A percentile compares a stretch with the other conserved stretches of the same genome.
phyloP scores from a whole-genome alignment of 805 yeast species.

The Wickerhamomyces hampshirensis region DNA sequence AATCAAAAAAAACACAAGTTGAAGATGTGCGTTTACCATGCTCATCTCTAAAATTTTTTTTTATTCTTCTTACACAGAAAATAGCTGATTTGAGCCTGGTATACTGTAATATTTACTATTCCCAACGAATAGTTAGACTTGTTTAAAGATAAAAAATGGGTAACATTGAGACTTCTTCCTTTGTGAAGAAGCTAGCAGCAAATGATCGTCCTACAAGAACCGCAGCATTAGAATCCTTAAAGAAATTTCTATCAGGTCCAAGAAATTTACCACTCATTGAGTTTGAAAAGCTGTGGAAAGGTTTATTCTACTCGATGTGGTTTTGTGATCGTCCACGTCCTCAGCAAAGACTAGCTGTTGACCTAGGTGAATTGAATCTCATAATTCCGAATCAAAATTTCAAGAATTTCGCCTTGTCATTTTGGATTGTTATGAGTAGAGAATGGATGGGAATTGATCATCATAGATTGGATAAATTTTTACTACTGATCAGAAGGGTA shows the following conservation, averaged over 20 bases:
- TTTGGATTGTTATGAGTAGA: slow-evolving; percentile 71
- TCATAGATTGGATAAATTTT: slow-evolving; percentile 80
- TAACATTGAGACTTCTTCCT: slow-evolving; percentile 38
- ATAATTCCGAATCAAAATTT: slow-evolving; percentile 39
- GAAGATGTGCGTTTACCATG: not conserved
- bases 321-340: slow-evolving; percentile 90
- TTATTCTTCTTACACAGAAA: not conserved
- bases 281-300: slow-evolving; percentile 88
- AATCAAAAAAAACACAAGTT: too few species aligned
- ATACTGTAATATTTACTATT: too few species aligned
- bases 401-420: slow-evolving; percentile 57
- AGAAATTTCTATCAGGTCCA: slow-evolving; percentile 45
- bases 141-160: too few species aligned
- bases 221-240: slow-evolving; percentile 62
- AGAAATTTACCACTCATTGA: slow-evolving; percentile 34
- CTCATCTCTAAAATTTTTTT: not conserved
- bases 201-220: slow-evolving; percentile 72
- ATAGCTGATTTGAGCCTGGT: too few species aligned
- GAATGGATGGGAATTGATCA: slow-evolving; percentile 88
- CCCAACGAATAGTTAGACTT: too few species aligned
- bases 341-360: slow-evolving; percentile 78
- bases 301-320: slow-evolving; percentile 96
- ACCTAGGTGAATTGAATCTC: slow-evolving; percentile 54
- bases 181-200: slow-evolving; percentile 80
- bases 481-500: slow-evolving; percentile 74